Evolutionary conservation across 768 basidiomycete genomes (phyloP).

Genomic region (Podaxis sp.): DNA sequence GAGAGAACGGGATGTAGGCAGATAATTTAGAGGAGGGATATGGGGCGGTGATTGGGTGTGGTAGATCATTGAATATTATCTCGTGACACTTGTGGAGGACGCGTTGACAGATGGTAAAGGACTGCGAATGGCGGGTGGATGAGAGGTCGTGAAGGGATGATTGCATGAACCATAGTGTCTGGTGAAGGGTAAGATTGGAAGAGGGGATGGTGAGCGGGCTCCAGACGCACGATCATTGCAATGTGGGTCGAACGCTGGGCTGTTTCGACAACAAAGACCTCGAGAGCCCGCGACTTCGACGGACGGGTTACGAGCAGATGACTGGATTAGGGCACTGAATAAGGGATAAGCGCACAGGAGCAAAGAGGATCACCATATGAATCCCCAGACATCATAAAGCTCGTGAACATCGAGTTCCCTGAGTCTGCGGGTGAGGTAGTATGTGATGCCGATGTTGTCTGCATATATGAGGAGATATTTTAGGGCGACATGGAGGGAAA

Average conservation of each 20-base stretch:
- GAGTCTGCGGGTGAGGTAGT: conserved; percentile 81
- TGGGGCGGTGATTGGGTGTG: conserved; percentile 61
- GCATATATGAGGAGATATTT: conserved; percentile 80
- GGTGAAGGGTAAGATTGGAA: conserved; percentile 3
- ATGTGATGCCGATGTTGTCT: conserved; percentile 89
- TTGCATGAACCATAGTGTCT: conserved; percentile 98
- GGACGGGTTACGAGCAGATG: conserved; percentile 94
- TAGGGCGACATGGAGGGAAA: conserved; percentile 91
- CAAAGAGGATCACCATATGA: conserved; percentile 63
- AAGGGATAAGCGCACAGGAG: conserved; percentile 17
- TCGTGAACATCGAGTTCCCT: conserved; percentile 64
- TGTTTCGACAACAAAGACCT: conserved; percentile 88
- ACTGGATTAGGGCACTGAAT: conserved; percentile 38
- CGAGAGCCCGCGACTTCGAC: conserved; percentile 87
- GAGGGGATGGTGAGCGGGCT: conserved; percentile 15
- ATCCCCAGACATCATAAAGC: conserved; percentile 84
- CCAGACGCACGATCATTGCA: conserved; percentile 84
- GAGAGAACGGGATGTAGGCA: conserved; percentile 36
- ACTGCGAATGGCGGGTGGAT: conserved; percentile 53
- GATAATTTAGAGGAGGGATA: conserved; percentile 61
- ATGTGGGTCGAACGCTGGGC: conserved; percentile 92
- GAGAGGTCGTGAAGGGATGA: conserved; percentile 85
- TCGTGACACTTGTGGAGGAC: conserved; percentile 90
- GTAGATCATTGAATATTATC: conserved; percentile 91
- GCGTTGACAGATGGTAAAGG: conserved; percentile 90